Base-by-base conservation (phyloP, 225 moss, liverwort and hornwort species). In the Physcomitrellopsis africana region DNA sequence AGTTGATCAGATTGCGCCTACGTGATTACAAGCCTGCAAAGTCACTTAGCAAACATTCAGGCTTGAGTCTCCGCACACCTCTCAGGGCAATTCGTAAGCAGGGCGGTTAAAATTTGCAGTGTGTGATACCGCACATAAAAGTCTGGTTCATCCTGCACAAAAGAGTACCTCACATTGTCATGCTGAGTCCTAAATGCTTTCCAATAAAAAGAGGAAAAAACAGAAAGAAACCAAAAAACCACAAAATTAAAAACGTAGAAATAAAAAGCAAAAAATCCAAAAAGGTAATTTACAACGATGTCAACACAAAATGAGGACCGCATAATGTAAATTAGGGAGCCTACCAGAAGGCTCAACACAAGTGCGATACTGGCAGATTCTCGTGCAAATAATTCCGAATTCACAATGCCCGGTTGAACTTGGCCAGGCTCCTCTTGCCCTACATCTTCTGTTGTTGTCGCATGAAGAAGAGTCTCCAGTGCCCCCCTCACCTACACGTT, bases 41-140 rank as follows among this genome's bases (percentile, higher is more conserved):
- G 47, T 7, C 55, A 24, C 37, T 62, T 45, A 41, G 27, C 63
- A 60, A 68, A 42, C 27, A 23, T 4, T 51, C 41, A 29, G 43
- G 71, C 66, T 67, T 58, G 45, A 56, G 69, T 68, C 55, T 58
- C 63, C 58, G 82, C 91, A 84, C 73, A 99, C 99, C 99, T 99
- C 82, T 86, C 86, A 73, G 92, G 91, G 74, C 93, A 99, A 83
- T 93, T 92, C 61, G 99, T 92, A 42, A 99, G 89, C 59, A 95
- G 81, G 37, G 94, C 92, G 45, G 99, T 95, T 80, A 99, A 81
- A 79, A 93, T 83, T 84, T 99, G 95, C 60, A 99, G 79, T 16
- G 99, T 92, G 59, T 95, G 94, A 82, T 95, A 99, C 8, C 99
- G 94, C 73, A 95, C 93, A 81, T 99, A 99, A 62, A 99, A 95